Percentiles rank a stretch among this genome's conserved stretches.
These are phyloP conservation scores for Fusarium haematococcum DNA, from an alignment of 2,329 filamentous ascomycete genomes.

Conservation along the genomic window DNA sequence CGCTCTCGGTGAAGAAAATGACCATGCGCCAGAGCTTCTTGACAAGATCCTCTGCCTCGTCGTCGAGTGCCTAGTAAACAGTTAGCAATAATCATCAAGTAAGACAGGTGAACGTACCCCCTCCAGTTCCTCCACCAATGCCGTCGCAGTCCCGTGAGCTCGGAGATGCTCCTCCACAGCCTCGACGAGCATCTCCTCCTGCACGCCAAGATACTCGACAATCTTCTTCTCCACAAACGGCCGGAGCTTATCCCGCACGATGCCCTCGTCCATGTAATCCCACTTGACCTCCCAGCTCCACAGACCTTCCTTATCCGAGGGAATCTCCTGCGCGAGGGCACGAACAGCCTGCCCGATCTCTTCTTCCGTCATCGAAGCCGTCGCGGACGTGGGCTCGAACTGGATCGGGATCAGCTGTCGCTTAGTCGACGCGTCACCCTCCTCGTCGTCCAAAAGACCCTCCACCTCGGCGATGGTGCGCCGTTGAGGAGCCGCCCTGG, in stretches of 20 bases:
- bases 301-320: conserved; percentile 84
- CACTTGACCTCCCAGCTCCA: conserved; percentile 96
- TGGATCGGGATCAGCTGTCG: conserved; percentile 85
- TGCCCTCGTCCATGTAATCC: conserved; percentile 86
- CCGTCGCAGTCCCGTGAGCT: conserved; percentile 78
- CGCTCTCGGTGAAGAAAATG: conserved; percentile 96
- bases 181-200: conserved; percentile 95
- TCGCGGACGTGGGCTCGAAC: conserved; percentile 76
- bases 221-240: conserved; percentile 99
- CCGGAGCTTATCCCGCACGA: conserved; percentile 86
- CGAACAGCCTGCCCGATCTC: conserved; percentile 86
- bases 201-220: conserved; percentile 93
- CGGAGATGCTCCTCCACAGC: conserved; percentile 89
- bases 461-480: conserved; percentile 95
- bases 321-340: conserved; percentile 89
- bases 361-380: conserved; percentile 80
- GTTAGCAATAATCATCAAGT: conserved; percentile 26
- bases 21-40: conserved; percentile 99
- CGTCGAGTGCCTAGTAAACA: conserved; percentile 79
- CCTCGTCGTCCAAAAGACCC: conserved; percentile 93
- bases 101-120: conserved; percentile 69
- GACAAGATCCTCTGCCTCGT: conserved; percentile 92
- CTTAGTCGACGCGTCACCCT: conserved; percentile 78
- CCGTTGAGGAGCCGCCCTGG: conserved; percentile 67
- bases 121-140: conserved; percentile 85